phyloP scores from a whole-genome alignment of 2,329 filamentous ascomycete species.

The Diaporthe sp. region DNA sequence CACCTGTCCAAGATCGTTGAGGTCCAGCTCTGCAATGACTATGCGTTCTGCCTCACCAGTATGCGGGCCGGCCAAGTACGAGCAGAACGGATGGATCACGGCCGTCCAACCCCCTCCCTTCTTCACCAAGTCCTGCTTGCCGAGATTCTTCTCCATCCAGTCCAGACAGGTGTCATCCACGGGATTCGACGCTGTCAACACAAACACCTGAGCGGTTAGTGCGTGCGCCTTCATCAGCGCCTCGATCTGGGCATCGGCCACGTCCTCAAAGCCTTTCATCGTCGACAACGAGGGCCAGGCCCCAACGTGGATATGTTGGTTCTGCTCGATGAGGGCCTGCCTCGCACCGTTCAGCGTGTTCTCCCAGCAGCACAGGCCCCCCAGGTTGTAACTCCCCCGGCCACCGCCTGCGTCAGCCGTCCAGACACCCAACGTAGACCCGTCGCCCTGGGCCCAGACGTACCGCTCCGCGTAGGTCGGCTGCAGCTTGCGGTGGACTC shows the following conservation, averaged over 20 bases:
- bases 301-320: conserved; percentile 48
- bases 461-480: conserved; percentile 49
- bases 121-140: conserved; percentile 48
- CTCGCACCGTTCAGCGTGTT: conserved; percentile 50
- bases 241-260: conserved; percentile 60
- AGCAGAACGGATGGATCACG: conserved; percentile 50
- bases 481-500: conserved; percentile 51
- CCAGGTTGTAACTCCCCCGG: conserved; percentile 42
- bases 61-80: conserved; percentile 46
- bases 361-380: conserved; percentile 51
- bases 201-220: conserved; percentile 59
- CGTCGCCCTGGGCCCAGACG: conserved; percentile 49
- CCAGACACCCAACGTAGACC: conserved; percentile 46
- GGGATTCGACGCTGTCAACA: conserved; percentile 57
- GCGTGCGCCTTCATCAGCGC: conserved; percentile 61
- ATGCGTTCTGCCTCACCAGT: conserved; percentile 46
- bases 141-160: conserved; percentile 52
- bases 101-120: conserved; percentile 49
- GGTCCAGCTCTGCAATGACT: conserved; percentile 46
- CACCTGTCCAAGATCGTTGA: conserved; percentile 45
- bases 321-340: conserved; percentile 49
- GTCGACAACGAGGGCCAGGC: conserved; percentile 50
- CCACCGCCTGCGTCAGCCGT: conserved; percentile 11
- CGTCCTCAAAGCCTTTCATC: conserved; percentile 54
- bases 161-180: conserved; percentile 56